Evolutionary conservation across 2,329 filamentous ascomycete genomes (phyloP).

Genomic region (Leptographium lundbergii): DNA sequence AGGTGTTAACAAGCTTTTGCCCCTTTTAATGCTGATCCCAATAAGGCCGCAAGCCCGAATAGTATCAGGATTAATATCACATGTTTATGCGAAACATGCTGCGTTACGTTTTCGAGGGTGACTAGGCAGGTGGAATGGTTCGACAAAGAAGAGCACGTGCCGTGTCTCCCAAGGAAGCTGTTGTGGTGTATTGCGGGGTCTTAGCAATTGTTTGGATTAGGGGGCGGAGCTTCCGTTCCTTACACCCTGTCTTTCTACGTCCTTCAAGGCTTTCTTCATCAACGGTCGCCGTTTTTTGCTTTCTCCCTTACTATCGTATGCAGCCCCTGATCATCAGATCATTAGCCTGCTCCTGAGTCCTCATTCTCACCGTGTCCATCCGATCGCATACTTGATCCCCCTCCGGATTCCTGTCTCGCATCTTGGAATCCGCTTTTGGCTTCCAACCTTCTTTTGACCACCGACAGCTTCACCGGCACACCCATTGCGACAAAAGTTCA

Average conservation of each 20-base stretch:
- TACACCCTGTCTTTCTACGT: neutral
- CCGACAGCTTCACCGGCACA: neutral
- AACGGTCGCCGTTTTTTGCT: neutral
- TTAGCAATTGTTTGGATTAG: neutral
- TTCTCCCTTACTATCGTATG: neutral
- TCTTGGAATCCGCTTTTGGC: neutral
- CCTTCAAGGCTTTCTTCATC: neutral
- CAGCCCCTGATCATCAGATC: neutral
- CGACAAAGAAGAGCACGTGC: neutral
- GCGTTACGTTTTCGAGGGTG: neutral
- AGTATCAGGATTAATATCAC: neutral
- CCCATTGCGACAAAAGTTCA: neutral
- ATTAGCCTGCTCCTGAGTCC: neutral
- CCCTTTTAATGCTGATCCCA: too few relatives aligned
- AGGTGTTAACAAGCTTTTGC: too few relatives aligned
- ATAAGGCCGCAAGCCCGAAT: neutral
- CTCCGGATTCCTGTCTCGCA: neutral
- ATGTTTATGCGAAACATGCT: neutral
- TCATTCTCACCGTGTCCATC: neutral
- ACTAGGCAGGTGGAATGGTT: neutral
- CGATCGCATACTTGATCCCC: neutral
- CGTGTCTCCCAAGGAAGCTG: neutral
- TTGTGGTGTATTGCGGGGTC: neutral
- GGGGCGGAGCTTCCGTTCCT: conserved; percentile 3
- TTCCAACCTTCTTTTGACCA: neutral